A percentile compares a stretch with the other conserved stretches of the same genome.
phyloP scores from a whole-genome alignment of 148 eudicot species.

The Arctostaphylos glauca region DNA sequence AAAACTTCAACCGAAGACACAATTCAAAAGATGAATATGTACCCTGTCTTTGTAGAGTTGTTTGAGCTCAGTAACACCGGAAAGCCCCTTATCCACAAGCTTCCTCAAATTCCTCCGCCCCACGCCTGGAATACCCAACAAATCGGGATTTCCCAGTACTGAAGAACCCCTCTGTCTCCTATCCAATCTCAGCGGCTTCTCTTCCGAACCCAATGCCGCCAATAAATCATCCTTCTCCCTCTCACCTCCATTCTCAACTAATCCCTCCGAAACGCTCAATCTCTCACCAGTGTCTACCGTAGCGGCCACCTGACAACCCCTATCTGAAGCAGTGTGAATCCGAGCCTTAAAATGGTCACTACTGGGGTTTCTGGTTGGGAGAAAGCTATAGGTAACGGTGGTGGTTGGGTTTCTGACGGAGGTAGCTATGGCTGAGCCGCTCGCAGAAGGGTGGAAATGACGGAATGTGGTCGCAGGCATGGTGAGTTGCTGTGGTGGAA shows the following conservation, averaged over 20 bases:
- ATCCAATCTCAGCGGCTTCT: conserved; percentile 35
- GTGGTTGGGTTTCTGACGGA: background rate
- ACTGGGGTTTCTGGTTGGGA: conserved; percentile 7
- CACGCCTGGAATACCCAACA: conserved; percentile 90
- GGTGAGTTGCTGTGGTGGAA: background rate
- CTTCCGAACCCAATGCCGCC: conserved; percentile 18
- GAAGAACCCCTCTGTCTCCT: conserved; percentile 42
- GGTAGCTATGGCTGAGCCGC: background rate
- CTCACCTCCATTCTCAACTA: background rate
- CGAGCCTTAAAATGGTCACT: conserved; percentile 39
- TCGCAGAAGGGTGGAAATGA: conserved; percentile 22
- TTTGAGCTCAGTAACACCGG: conserved; percentile 71
- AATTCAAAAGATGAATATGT: background rate
- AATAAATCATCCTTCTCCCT: conserved; percentile 6
- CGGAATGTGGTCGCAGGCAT: conserved; percentile 18
- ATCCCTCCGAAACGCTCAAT: conserved; percentile 8
- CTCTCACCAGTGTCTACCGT: conserved; percentile 1
- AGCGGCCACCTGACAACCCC: background rate
- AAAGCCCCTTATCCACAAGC: conserved; percentile 78
- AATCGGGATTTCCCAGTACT: conserved; percentile 47
- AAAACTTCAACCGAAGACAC: background rate
- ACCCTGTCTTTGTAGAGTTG: conserved; percentile 87
- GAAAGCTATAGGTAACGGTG: background rate
- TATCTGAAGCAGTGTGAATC: conserved; percentile 34
- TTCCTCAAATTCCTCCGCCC: conserved; percentile 92